Percentiles rank a stretch among this genome's conserved stretches.
Conservation (phyloP, 805 yeast species). For the Kodamaea hsintzibuensis region DNA sequence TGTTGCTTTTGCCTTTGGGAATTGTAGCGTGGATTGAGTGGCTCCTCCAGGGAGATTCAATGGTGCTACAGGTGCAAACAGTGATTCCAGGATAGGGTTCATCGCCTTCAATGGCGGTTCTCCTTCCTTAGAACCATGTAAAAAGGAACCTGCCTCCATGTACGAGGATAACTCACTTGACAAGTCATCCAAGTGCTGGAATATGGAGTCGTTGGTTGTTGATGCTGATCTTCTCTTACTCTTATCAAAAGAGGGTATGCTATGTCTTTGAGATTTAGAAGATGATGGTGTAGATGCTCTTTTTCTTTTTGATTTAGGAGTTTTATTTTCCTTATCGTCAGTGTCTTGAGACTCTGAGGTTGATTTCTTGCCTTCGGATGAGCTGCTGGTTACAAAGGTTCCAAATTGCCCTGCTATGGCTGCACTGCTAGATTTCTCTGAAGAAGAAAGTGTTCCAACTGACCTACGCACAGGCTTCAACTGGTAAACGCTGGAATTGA, state of each 20-base stretch:
- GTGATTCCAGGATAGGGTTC: slow-evolving; percentile 3
- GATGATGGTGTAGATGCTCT: slow-evolving; percentile 2
- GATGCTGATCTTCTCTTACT: slow-evolving; percentile 19
- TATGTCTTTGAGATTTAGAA: slow-evolving; percentile 10
- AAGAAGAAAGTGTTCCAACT: slow-evolving; percentile 30
- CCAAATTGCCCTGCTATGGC: slow-evolving; percentile 2
- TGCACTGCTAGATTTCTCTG: slow-evolving; percentile 12
- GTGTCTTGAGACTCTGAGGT: neutral
- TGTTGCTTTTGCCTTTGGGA: neutral
- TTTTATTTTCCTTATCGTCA: neutral
- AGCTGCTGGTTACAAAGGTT: neutral
- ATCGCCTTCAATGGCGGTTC: neutral
- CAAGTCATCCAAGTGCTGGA: slow-evolving; percentile 29
- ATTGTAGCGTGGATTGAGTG: neutral
- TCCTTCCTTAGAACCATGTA: neutral
- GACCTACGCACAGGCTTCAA: slow-evolving; percentile 35
- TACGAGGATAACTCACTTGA: slow-evolving; percentile 26
- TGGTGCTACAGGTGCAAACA: neutral
- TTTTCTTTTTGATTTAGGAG: neutral
- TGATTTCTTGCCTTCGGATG: neutral
- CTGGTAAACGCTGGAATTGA: slow-evolving; percentile 22
- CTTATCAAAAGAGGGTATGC: slow-evolving; percentile 7
- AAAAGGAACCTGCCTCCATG: slow-evolving; percentile 4
- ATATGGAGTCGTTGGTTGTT: slow-evolving; percentile 27
- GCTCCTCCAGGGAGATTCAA: slow-evolving; percentile 1